Percentiles rank a stretch among this genome's conserved stretches.
Evolutionary conservation across 129 eudicot species (phyloP).

Genomic region (Lactuca sativa): DNA sequence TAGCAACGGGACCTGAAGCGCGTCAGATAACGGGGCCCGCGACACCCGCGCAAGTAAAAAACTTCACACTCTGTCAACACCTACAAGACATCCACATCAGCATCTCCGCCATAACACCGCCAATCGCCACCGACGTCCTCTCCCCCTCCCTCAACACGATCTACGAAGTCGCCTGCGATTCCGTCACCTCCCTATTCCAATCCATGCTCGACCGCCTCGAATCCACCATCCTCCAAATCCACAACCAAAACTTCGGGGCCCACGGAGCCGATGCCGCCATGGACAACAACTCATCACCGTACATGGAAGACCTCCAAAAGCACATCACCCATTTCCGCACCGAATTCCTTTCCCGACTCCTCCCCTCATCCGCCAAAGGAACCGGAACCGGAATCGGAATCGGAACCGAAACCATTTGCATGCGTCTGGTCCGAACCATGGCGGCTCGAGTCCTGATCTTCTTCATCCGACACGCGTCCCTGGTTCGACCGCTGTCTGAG

Average conservation of each 20-base stretch:
- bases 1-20: constrained; percentile 93
- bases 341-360: constrained; percentile 65
- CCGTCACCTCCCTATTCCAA: constrained; percentile 79
- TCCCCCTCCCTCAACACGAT: constrained; percentile 73
- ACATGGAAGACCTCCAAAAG: constrained; percentile 92
- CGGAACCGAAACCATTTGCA: constrained; percentile 71
- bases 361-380: constrained; percentile 66
- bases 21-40: constrained; percentile 87
- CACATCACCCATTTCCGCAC: constrained; percentile 69
- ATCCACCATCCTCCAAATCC: constrained; percentile 78
- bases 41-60: constrained; percentile 77
- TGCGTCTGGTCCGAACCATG: constrained; percentile 77
- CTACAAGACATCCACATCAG: constrained; percentile 86
- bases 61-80: constrained; percentile 82
- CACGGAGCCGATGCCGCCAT: constrained; percentile 67
- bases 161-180: constrained; percentile 82
- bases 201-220: constrained; percentile 89
- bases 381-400: constrained; percentile 40
- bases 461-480: constrained; percentile 80
- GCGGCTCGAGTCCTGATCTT: constrained; percentile 82
- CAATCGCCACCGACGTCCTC: constrained; percentile 71
- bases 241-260: constrained; percentile 71
- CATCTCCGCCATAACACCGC: constrained; percentile 57
- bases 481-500: constrained; percentile 86
- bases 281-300: constrained; percentile 81